Base-by-base conservation (phyloP, 257 asterid genomes). In the Jaltomata sinuosa region DNA sequence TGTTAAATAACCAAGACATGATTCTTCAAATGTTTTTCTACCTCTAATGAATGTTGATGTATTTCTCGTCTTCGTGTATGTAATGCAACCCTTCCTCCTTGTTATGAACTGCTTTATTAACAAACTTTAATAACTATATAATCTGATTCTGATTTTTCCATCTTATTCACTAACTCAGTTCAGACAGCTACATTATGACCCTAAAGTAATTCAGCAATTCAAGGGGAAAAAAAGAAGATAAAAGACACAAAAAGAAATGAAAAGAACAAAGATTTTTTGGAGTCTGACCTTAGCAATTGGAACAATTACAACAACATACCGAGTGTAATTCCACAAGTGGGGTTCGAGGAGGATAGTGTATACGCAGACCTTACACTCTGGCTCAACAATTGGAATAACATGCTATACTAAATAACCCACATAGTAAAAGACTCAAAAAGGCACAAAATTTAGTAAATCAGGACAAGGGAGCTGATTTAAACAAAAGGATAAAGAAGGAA, bases 401-500 rank as follows among this genome's bases (percentile, higher is more conserved):
- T 71, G 79, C 54, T 61, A 25, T 25, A 25, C 21, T 11, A 27
- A 22, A 27, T 12, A 64, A 29, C 40, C 11, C 34, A 42, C 42
- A 11, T 1, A 40, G 36, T 42, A n/a, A 40, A 47, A 40, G n/a
- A 40, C 7, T 45, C 21, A 74, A 74, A 42, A 74, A 25, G 40
- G 81, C 36, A 16, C 16, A 76, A 76, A 47, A 15, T 76, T 9
- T 27, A 8, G 36, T n/a, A n/a, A n/a, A n/a, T n/a, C n/a, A n/a
- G n/a, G n/a, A n/a, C n/a, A n/a, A 47, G 9, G 42, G 47, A 34
- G 34, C 8, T 11, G 22, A 11, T 25, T 1, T 14, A 57, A 57
- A 81, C 18, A 59, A 22, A n/a, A 38, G 79, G 34, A 82, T 47
- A 82, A 62, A 64, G 29, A 27, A 61, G 80, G 83, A 84, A 84